Evolutionary conservation across 2,329 filamentous ascomycete species (phyloP).

Genomic region (Fusarium lateritium): DNA sequence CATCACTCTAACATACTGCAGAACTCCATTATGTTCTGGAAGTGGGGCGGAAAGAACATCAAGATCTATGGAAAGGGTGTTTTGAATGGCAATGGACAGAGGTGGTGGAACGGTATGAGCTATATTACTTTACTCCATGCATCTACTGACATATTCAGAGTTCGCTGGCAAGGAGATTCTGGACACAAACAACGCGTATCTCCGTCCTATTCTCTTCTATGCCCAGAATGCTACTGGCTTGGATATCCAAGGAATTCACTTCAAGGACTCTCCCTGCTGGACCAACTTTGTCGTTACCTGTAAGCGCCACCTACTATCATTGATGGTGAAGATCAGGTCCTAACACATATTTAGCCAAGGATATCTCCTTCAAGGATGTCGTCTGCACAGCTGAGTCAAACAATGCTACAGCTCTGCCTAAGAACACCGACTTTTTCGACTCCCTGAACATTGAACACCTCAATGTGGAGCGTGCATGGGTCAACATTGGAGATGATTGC

Average conservation of each 20-base stretch:
- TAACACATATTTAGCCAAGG: conserved; percentile 28
- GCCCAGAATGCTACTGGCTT: conserved; percentile 45
- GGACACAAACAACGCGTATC: conserved; percentile 39
- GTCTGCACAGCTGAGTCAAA: conserved; percentile 46
- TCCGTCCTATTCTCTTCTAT: conserved; percentile 47
- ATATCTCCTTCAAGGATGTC: conserved; percentile 44
- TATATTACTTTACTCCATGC: fast-evolving
- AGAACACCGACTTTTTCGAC: conserved; percentile 49
- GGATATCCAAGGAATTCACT: conserved; percentile 44
- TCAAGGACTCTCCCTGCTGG: conserved; percentile 48
- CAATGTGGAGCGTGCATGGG: conserved; percentile 43
- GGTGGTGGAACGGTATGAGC: conserved; percentile 45
- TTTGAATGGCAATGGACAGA: conserved; percentile 44
- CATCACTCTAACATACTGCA: background rate
- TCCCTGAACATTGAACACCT: conserved; percentile 42
- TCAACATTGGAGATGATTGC: conserved; percentile 47
- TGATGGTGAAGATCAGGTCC: background rate
- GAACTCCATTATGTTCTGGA: conserved; percentile 49
- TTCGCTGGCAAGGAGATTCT: conserved; percentile 46
- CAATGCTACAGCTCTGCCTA: conserved; percentile 42
- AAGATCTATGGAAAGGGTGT: conserved; percentile 46
- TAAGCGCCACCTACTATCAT: background rate
- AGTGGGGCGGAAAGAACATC: conserved; percentile 43
- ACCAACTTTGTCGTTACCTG: conserved; percentile 47
- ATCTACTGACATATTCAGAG: conserved; percentile 9